Percentiles rank a stretch among this genome's conserved stretches.
phyloP scores from a whole-genome alignment of 1,139 yeast species.

The Blastobotrys apis region DNA sequence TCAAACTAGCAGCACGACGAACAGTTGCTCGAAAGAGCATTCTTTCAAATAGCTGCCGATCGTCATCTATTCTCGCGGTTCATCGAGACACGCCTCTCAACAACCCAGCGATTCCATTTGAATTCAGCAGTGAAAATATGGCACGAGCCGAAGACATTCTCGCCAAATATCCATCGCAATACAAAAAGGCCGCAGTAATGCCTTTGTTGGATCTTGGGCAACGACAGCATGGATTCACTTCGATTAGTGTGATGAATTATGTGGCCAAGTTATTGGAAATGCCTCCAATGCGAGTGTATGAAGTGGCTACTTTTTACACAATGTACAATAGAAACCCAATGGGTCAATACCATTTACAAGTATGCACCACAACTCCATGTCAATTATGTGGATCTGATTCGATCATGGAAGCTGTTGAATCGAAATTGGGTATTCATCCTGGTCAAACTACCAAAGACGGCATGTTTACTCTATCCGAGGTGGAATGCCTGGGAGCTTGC shows the following conservation, averaged over 20 bases:
- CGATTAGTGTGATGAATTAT: slow-evolving; percentile 88
- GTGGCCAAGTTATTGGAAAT: slow-evolving; percentile 80
- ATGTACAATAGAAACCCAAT: slow-evolving; percentile 87
- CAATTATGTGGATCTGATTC: slow-evolving; percentile 80
- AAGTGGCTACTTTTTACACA: slow-evolving; percentile 89
- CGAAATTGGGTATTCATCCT: slow-evolving; percentile 60
- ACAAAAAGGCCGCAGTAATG: slow-evolving; percentile 86
- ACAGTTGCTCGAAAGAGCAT: too few species aligned
- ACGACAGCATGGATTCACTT: slow-evolving; percentile 83
- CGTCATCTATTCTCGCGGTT: slow-evolving; percentile 41
- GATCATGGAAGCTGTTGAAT: slow-evolving; percentile 65
- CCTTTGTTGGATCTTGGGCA: slow-evolving; percentile 84
- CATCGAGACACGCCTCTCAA: slow-evolving; percentile 71
- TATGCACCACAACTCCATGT: slow-evolving; percentile 90
- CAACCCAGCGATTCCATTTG: slow-evolving; percentile 67
- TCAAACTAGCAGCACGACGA: too few species aligned
- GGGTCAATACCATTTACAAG: slow-evolving; percentile 81
- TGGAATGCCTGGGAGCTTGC: slow-evolving; percentile 90
- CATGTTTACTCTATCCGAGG: slow-evolving; percentile 78
- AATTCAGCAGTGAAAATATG: slow-evolving; percentile 64
- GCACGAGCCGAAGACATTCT: slow-evolving; percentile 69
- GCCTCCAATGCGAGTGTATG: slow-evolving; percentile 95
- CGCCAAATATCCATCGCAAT: slow-evolving; percentile 79
- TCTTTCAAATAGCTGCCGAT: too few species aligned
- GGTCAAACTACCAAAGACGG: slow-evolving; percentile 79